A percentile compares a stretch with the other conserved stretches of the same genome.
phyloP scores from a whole-genome alignment of 768 basidiomycete species.

The Cubamyces sp. region DNA sequence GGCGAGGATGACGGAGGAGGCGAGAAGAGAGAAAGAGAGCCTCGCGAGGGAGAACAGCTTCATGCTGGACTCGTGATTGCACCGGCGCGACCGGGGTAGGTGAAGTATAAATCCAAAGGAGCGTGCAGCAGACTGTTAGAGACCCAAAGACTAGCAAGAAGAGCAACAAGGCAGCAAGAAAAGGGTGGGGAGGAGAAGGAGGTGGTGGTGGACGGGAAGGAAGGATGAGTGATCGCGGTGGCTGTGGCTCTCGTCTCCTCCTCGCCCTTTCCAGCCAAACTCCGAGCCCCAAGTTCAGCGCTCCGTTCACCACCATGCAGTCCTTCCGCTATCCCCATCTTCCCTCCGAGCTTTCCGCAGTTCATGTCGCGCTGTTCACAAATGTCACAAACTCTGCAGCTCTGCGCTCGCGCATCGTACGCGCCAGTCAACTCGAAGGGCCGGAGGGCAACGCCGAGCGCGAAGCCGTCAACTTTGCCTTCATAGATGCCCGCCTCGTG shows the following conservation, averaged over 20 bases:
- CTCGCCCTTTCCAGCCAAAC: too few species aligned
- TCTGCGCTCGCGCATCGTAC: conserved; percentile 69
- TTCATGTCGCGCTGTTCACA: conserved; percentile 69
- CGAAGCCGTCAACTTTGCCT: conserved; percentile 85
- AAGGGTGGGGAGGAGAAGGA: not conserved
- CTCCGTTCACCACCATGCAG: conserved; percentile 46
- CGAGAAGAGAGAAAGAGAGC: conserved; percentile 32
- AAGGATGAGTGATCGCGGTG: conserved; percentile 4
- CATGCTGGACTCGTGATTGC: not conserved
- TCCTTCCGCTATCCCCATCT: conserved; percentile 60
- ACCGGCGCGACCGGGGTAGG: not conserved
- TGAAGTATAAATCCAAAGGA: not conserved
- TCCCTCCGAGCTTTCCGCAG: conserved; percentile 41
- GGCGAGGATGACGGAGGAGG: conserved; percentile 31
- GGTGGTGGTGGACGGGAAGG: not conserved
- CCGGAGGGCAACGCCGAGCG: conserved; percentile 68
- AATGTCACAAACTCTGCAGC: conserved; percentile 64
- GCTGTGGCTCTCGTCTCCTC: not conserved
- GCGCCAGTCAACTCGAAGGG: conserved; percentile 64
- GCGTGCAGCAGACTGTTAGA: not conserved
- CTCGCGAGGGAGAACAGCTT: conserved; percentile 22
- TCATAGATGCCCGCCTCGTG: conserved; percentile 85
- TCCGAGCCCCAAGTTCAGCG: too few species aligned
- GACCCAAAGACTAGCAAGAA: too few species aligned
- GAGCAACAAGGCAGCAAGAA: not conserved